phyloP scores from a whole-genome alignment of 2,329 filamentous ascomycete genomes.

The Neocatenulostroma microsporum region DNA sequence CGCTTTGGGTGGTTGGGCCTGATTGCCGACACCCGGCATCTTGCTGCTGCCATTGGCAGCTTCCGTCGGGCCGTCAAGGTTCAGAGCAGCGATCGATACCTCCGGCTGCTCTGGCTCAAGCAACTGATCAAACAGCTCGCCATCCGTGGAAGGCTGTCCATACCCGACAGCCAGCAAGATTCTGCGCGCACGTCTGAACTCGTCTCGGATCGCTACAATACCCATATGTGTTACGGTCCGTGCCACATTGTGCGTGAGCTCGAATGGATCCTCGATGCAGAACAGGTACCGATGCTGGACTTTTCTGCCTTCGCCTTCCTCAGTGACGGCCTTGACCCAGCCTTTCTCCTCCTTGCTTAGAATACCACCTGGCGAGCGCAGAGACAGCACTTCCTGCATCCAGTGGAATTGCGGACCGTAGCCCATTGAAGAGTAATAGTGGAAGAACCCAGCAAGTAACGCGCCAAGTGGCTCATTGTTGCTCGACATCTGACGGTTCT shows the following conservation, averaged over 20 bases:
- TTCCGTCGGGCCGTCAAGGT: conserved; percentile 22
- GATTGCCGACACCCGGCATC: neutral
- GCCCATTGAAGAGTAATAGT: conserved; percentile 61
- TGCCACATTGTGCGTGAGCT: conserved; percentile 79
- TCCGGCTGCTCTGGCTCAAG: conserved; percentile 34
- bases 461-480: conserved; percentile 64
- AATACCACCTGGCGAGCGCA: conserved; percentile 62
- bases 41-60: neutral
- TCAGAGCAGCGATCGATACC: conserved; percentile 8
- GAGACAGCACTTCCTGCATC: conserved; percentile 69
- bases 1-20: neutral
- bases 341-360: conserved; percentile 68
- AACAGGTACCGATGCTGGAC: conserved; percentile 75
- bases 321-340: conserved; percentile 75
- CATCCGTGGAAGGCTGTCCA: conserved; percentile 17
- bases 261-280: conserved; percentile 87
- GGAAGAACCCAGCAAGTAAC: conserved; percentile 76
- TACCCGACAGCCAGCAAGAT: conserved; percentile 54
- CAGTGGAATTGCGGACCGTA: conserved; percentile 65
- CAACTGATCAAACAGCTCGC: conserved; percentile 23
- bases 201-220: conserved; percentile 72
- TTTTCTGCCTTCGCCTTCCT: conserved; percentile 50
- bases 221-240: conserved; percentile 77
- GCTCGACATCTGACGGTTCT: conserved; percentile 51
- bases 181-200: conserved; percentile 72